Evolutionary conservation across 1,284 basidiomycete species (phyloP), one percentile per base, ranked within the genome.

Genomic region (Cutaneotrichosporon sp.): DNA sequence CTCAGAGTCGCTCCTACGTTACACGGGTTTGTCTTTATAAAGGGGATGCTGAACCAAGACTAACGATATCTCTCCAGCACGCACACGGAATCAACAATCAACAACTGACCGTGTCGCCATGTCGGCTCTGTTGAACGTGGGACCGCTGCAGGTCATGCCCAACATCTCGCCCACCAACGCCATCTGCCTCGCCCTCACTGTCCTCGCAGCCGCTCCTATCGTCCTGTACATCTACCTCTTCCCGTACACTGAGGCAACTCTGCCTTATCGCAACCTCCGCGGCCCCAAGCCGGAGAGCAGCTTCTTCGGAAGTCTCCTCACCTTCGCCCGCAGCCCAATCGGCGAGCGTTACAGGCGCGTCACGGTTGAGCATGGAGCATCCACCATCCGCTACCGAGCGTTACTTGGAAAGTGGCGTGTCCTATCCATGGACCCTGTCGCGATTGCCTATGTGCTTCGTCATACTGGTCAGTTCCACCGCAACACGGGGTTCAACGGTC

Each of bases 391-490:
- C 9, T 65, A 65, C 52, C 57, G 57, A 25, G 52, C 59, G 11
- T 22, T 68, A 16, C 53, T 70, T 17, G 62, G 61, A 27, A 26
- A 29, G 5, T 60, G 55, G 34, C 74, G 83, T 17, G 75, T 87
- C 49, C 76, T 83, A 71, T 82, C 82, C 16, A 80, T 78, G 34
- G 85, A 87, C 67, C 79, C 80, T 0, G 70, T 76, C 22, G 83
- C 85, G 0, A 70, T 86, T 24, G 75, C 79, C 4, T 79, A 85
- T 57, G 81, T 87, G 47, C 78, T 87, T 46, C 74, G 76, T 12
- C 78, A 80, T 52, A 78, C 81, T 5, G 82, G 86, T 61, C 76
- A 79, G 33, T 86, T 82, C 64, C 83, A 82, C 19, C 87, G 86
- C 64, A 83, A 85, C 1, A 78, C 81, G 41, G 81, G 83, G 53